Evolutionary conservation across 1,139 yeast species (phyloP).

Genomic region (Candida sp.): DNA sequence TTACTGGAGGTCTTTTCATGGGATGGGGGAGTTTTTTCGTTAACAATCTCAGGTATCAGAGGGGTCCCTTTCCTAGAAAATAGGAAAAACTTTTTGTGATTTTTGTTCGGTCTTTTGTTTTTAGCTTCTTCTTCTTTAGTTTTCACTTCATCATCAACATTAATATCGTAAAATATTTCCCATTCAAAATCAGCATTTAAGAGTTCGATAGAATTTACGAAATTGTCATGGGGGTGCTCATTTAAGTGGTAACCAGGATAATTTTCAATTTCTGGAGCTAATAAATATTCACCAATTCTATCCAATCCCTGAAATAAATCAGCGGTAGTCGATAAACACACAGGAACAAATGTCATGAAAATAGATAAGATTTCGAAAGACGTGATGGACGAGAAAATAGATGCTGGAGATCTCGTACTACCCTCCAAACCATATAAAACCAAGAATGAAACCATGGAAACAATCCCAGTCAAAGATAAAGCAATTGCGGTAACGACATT

Average conservation of each 20-base stretch:
- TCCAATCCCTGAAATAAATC: conserved; percentile 61
- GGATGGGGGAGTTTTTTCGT: too few relatives aligned
- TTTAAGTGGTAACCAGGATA: conserved; percentile 9
- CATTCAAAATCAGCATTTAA: conserved; percentile 28
- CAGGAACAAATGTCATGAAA: conserved; percentile 57
- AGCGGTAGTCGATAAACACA: conserved; percentile 60
- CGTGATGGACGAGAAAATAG: conserved; percentile 73
- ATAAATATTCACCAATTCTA: conserved; percentile 55
- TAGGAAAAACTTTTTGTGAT: too few relatives aligned
- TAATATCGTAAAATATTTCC: conserved; percentile 36
- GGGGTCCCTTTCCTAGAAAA: too few relatives aligned
- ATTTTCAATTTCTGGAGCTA: conserved; percentile 13
- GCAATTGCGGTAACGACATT: conserved; percentile 55
- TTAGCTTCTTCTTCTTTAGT: conserved; percentile 8
- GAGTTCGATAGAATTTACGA: conserved; percentile 24
- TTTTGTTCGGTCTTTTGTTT: too few relatives aligned
- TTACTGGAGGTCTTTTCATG: too few relatives aligned
- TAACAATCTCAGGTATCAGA: too few relatives aligned
- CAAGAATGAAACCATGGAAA: conserved; percentile 69
- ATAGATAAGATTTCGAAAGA: conserved; percentile 55
- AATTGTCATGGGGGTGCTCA: conserved; percentile 34
- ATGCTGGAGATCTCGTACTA: conserved; percentile 54
- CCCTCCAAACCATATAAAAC: conserved; percentile 49
- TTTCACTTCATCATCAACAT: conserved; percentile 13
- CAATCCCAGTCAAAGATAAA: conserved; percentile 55